Evolutionary conservation across 306 rosid genomes (phyloP).

Genomic region (Cicer yamashitae): DNA sequence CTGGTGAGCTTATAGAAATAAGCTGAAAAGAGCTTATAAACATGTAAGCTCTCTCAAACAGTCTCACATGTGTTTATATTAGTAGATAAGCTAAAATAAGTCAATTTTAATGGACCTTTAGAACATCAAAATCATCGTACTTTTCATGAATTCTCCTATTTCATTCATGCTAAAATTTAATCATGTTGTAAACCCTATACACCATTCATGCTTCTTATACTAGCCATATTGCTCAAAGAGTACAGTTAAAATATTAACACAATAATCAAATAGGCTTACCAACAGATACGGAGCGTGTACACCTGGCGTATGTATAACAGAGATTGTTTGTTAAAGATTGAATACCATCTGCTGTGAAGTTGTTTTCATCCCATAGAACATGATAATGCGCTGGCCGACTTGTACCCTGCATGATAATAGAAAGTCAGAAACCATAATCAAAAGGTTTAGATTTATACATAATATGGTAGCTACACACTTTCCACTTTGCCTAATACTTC

Average conservation of each 20-base stretch:
- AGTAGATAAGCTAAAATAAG: too few species aligned
- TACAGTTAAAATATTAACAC: background rate
- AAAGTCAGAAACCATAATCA: conserved; percentile 19
- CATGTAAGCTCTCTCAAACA: too few species aligned
- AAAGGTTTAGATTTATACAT: conserved; percentile 12
- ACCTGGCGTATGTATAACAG: conserved; percentile 95
- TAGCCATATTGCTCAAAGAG: background rate
- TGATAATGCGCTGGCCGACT: conserved; percentile 99
- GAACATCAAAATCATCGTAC: background rate
- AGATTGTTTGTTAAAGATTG: conserved; percentile 88
- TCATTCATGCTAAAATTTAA: too few species aligned
- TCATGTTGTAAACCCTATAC: too few species aligned
- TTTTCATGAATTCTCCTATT: background rate
- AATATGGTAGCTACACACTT: conserved; percentile 7
- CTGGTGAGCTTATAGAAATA: too few species aligned
- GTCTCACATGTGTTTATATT: too few species aligned
- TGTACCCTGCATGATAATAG: conserved; percentile 69
- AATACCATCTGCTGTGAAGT: conserved; percentile 86
- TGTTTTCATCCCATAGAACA: conserved; percentile 93
- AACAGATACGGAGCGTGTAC: conserved; percentile 93
- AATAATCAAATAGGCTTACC: conserved; percentile 59
- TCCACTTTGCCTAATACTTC: background rate
- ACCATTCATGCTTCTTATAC: too few species aligned
- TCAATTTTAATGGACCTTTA: background rate
- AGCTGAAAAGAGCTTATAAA: too few species aligned